Evolutionary conservation across 768 basidiomycete species (phyloP), one percentile per base, ranked within the genome.

Genomic region (Sarcodon sp.): DNA sequence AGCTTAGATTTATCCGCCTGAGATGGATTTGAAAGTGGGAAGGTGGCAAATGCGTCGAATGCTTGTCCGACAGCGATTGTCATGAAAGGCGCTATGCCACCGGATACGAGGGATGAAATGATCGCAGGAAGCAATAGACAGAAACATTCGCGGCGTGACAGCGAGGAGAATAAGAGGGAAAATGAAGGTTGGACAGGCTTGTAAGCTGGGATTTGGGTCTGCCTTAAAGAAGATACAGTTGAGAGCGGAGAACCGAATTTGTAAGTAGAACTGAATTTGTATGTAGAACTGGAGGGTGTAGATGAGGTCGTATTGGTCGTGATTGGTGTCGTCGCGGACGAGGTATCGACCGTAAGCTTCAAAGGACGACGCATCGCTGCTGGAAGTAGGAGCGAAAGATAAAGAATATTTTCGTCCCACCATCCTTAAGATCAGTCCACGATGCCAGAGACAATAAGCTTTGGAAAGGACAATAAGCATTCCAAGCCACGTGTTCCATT

Each of bases 51-150:
- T 0, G 77, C 69, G 53, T 84, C 70, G 64, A 92, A 90, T 1
- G 79, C 78, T 45, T 79, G 73, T 35, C 90, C 89, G 53, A 91
- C 69, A 55, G 88, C 76, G 33, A 75, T 67, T 6, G 89, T 89
- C 87, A 92, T 91, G 70, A 83, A 85, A 1, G 90, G 88, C 0
- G 83, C 84, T 47, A 88, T 71, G 33, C 79, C 76, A 35, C 86
- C 84, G 3, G 81, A 72, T 45, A 72, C 66, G 39, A 83, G 48
- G 15, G 88, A 83, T 10, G 79, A 68, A 47, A 72, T 7, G 49
- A 79, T 51, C 5, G 82, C 86, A 3, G 89, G 89, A 18, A 78
- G 44, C 51, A 88, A 68, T 54, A 84, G 68, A 27, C 70, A 50
- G 46, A 79, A 59, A 56, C 72, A 58, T 53, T 86, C 80, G 45